phyloP scores from a whole-genome alignment of 2,329 filamentous ascomycete genomes.

The Delphinella strobiligena region DNA sequence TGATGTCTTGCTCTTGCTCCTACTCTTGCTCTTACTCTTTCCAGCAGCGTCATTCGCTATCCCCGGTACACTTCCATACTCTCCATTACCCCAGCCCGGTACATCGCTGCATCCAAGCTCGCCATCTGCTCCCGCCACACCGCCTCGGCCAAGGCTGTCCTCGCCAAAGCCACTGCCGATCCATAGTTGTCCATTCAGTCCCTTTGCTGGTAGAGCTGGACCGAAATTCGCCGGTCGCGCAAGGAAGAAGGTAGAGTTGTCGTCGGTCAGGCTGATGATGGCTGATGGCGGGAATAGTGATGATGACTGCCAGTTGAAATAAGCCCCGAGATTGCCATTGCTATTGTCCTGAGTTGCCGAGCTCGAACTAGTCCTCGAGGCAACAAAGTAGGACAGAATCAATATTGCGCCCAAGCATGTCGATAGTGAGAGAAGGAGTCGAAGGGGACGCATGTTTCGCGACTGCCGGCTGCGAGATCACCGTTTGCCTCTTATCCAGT shows the following conservation, averaged over 20 bases:
- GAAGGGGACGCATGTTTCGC: constrained; percentile 26
- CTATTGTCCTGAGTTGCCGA: constrained; percentile 15
- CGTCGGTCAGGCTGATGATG: constrained; percentile 89
- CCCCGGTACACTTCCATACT: constrained; percentile 28
- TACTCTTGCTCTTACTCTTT: constrained; percentile 23
- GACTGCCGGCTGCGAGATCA: not conserved
- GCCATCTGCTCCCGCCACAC: constrained; percentile 49
- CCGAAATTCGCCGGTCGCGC: constrained; percentile 90
- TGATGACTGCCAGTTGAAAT: constrained; percentile 45
- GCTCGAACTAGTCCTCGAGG: constrained; percentile 12
- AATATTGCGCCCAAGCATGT: constrained; percentile 30
- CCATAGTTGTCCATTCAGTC: constrained; percentile 84
- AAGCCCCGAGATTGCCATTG: constrained; percentile 24
- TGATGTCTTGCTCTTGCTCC: constrained; percentile 18
- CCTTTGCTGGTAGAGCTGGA: constrained; percentile 59
- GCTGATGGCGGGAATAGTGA: constrained; percentile 91
- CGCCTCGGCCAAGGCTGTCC: constrained; percentile 52
- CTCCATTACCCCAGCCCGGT: constrained; percentile 66
- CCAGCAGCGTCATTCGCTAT: constrained; percentile 25
- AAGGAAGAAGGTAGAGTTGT: constrained; percentile 95
- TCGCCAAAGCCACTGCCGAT: constrained; percentile 86
- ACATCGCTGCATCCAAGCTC: constrained; percentile 94
- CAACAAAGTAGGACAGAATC: constrained; percentile 30
- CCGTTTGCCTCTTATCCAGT: not conserved
- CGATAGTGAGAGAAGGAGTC: constrained; percentile 30